Base-by-base conservation (phyloP, 257 asterid genomes). In the Rhazya stricta region DNA sequence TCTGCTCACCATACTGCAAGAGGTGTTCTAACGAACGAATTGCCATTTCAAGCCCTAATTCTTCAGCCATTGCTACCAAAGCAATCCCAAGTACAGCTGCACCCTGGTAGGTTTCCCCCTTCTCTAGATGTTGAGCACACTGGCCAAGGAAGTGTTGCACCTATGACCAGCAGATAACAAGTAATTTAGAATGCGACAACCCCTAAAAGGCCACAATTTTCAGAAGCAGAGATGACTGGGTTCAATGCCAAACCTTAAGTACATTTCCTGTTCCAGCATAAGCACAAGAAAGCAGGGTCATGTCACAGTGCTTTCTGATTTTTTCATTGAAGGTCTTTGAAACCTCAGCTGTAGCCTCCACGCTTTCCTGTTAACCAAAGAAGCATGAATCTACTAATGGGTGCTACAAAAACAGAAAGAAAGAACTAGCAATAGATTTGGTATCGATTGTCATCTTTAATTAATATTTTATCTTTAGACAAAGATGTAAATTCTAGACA, bases 41-140 rank as follows among this genome's bases (percentile, higher is more conserved):
- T 23, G 99, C 98, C 99, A 95, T 95, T 75, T 95, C 99, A 69
- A 82, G 78, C 74, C 99, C 99, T 37, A 95, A 84, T 71, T 95
- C 99, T 88, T 95, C 99, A 60, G 91, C 97, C 98, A 95, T 95
- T 78, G 98, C 92, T 73, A 95, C 99, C 96, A 95, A 90, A 50
- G 98, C 99, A 82, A 95, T 95, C 62, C 99, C 99, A 54, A 95
- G 98, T 72, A 94, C 93, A 80, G 98, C 97, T 5, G 96, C 95
- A 69, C 98, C 98, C 79, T 92, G 99, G 79, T 81, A 88, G 25
- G 91, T 82, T 81, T 92, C 97, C 12, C 97, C 96, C 80, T 88
- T 92, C 79, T 92, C 96, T 48, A 92, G 92, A 85, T 94, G 97
- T 70, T 88, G 91, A 0, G 96, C 96, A 84, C 99, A 95, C 78